phyloP scores from a whole-genome alignment of 148 eudicot genomes.

The Vaccinium myrtillus region DNA sequence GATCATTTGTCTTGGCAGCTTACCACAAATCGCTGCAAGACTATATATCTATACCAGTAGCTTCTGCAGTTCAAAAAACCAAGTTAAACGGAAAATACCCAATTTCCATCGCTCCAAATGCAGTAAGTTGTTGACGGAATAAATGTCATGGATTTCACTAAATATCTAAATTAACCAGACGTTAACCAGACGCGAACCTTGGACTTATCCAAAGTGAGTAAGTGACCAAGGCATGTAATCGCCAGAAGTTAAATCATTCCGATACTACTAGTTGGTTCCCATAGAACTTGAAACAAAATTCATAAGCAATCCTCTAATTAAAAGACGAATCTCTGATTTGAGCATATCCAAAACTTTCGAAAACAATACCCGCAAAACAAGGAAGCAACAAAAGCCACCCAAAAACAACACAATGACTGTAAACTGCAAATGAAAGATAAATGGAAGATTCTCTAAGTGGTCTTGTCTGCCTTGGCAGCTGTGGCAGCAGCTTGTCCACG shows the following conservation, averaged over 20 bases:
- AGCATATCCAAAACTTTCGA: no score
- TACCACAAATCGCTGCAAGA: no score
- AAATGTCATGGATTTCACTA: no score
- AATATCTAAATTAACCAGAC: no score
- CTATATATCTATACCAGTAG: no score
- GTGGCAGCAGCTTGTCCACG: conserved; percentile 53
- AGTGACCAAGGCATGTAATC: background rate
- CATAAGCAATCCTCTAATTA: background rate
- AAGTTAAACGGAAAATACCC: no score
- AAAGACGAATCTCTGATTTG: background rate
- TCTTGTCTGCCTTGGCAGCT: conserved; percentile 40
- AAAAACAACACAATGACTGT: background rate
- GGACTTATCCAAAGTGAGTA: no score
- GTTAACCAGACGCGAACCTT: no score
- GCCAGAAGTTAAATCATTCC: background rate
- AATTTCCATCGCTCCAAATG: no score
- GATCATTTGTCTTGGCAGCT: no score
- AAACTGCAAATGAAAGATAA: background rate
- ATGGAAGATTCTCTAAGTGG: background rate
- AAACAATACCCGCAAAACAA: background rate
- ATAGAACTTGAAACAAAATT: background rate
- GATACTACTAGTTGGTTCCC: background rate
- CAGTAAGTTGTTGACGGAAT: no score
- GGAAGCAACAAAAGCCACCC: background rate
- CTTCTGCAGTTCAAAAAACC: no score